Base-by-base conservation (phyloP, 2,329 filamentous ascomycete species). In the Penicillium sp. region DNA sequence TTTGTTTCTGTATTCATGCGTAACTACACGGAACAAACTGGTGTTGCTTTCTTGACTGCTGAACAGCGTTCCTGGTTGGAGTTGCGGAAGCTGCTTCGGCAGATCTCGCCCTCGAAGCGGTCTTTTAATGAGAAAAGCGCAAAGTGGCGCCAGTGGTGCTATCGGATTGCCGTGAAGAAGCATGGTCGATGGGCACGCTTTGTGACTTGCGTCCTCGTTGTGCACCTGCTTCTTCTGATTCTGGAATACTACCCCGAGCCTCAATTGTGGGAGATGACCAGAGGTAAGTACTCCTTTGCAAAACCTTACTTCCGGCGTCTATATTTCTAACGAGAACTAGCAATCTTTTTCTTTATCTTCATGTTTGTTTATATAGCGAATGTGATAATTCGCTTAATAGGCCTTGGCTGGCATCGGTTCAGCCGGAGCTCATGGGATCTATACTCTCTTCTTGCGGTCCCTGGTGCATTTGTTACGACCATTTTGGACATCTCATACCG, bases 1-100 rank as follows among this genome's bases (percentile, higher is more conserved):
- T 99, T 99, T 72, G 95, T 99, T 41, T 97, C 94, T 50, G 94
- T 99, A 55, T 99, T 99, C 72, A 99, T 99, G 94, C 90, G 94
- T 55, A 99, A 97, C 71, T 99, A 99, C 73, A 99, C 94, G 0
- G 94, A 99, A 73, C 92, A 97, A 73, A 99, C 94, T 0, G 94
- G 94, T 1, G 94, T 99, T 36, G 94, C 94, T 2, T 99, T 93
- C 69, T 78, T 99, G 63, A 99, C 94, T 1, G 88, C 92, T 0
- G 94, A 99, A 64, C 94, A 99, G 70, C 87, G 94, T 62, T 96
- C 93, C 0, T 99, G 94, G 94, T 83, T 99, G 12, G 94, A 99
- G 71, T 75, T 99, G 61, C 84, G 94, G 51, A 99, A 99, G 73
- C 79, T 97, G 20, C 78, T 99, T 32, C 84, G 90, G 45, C 94